Base-by-base conservation (phyloP, 345 rosid species). In the Gossypium herbaceum region DNA sequence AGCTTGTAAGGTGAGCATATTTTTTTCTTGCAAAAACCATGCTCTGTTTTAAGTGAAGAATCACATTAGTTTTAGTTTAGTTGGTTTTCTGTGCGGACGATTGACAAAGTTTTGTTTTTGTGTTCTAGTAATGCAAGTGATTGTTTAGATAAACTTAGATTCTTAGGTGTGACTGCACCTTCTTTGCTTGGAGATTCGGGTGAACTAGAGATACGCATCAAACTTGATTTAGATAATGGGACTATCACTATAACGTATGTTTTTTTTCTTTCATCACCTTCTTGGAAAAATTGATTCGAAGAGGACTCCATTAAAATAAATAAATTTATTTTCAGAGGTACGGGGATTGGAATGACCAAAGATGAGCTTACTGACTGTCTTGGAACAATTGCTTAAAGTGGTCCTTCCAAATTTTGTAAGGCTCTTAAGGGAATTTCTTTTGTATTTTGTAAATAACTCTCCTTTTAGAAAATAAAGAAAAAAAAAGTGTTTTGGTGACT, bases 361-460 rank as follows among this genome's bases (percentile, higher is more conserved):
- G 97, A 93, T 71, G 99, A 95, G 79, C 96, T 95, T 22, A 77
- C 93, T 68, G 99, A 91, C 72, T 95, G 99, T 75, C 99, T 95
- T 79, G 99, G 99, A 76, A 95, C 99, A 16, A 95, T 95, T 85
- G 99, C 99, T 80, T 97, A 95, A 82, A 92, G 97, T 82, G 99
- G 98, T 41, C 91, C 99, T 80, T 92, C 98, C 16, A 95, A 88
- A 74, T 95, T 95, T 82, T 81, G 93, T 61, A 87, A 91, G 87
- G 99, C 98, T 80, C 82, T 93, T 1, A 93, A 95, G 97, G 98
- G 90, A 66, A 57, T 11, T 2, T 55, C 63, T 19, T 65, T 65
- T 11, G 70, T 11, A 4, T 11, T 61, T 65, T 41, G 17, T 65
- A 44, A 65, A 62, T 58, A 62, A 19, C 52, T 43, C 9, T 19